These are phyloP conservation scores for Carex myosuroides DNA, from an alignment of 176 grass and related monocot species.

Conservation along the genomic window DNA sequence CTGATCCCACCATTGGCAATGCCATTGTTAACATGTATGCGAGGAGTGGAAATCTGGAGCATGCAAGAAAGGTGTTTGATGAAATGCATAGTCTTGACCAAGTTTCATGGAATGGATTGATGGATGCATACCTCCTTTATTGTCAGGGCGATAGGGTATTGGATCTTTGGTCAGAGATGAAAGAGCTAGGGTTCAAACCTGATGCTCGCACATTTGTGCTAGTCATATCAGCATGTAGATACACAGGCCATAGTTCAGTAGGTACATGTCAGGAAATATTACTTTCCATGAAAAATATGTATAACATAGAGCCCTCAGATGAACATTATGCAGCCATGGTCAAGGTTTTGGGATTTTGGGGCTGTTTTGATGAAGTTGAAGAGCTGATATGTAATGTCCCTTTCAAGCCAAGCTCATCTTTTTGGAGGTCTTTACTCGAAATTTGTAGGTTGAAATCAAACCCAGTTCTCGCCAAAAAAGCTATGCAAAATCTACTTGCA, in stretches of 20 bases:
- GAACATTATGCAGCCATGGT: conserved; percentile 43
- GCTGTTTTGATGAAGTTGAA: conserved; percentile 23
- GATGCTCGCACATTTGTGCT: conserved; percentile 26
- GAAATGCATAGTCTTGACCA: conserved; percentile 21
- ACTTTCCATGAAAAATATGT: conserved; percentile 29
- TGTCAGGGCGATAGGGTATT: conserved; percentile 29
- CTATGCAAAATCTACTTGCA: conserved; percentile 35
- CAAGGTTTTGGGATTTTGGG: conserved; percentile 31
- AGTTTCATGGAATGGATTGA: conserved; percentile 36
- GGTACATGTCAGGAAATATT: conserved; percentile 21
- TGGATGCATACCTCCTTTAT: conserved; percentile 27
- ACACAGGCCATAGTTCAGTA: conserved; percentile 21
- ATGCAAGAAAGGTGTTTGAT: conserved; percentile 27
- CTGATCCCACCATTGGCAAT: conserved; percentile 24
- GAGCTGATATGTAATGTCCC: conserved; percentile 18
- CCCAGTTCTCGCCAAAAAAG: conserved; percentile 15
- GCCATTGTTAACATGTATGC: conserved; percentile 36
- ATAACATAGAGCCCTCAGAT: conserved; percentile 30
- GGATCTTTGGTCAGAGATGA: conserved; percentile 32
- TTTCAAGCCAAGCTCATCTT: conserved; percentile 17
- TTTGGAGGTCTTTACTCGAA: conserved; percentile 36
- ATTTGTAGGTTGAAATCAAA: conserved; percentile 35
- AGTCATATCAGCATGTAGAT: conserved; percentile 35
- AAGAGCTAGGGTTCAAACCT: conserved; percentile 13
- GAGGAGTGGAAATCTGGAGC: conserved; percentile 26